Base-by-base conservation (phyloP, 352 stramenopile genomes). In the Phytophthora citricola region DNA sequence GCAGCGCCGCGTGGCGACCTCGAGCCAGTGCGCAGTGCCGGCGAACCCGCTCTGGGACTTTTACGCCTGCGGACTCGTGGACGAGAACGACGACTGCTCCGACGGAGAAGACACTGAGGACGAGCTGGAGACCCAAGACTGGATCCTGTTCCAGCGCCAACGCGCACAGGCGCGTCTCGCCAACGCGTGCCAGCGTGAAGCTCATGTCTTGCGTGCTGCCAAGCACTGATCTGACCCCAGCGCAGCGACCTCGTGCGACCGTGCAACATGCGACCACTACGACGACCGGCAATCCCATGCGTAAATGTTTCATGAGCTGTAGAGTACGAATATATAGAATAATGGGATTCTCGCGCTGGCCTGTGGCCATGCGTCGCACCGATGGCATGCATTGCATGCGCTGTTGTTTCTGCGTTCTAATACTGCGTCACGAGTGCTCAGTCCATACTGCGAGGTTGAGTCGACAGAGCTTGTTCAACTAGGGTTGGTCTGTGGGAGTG, bases 51-150 rank as follows among this genome's bases (percentile, higher is more conserved):
- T 88, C 40, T 84, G 75, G 69, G 80, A 85, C 45, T 91, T 91
- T 36, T 91, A 89, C 70, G 66, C 73, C 47, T 80, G 78, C 63
- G 82, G 73, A 2, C 76, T 91, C 41, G 64, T 87, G 56, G 66
- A 85, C 45, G 73, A 87, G 48, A 71, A 71, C 59, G 73, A 81
- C 32, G 72, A 73, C 5, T 50, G 53, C 29, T 75, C 75, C 41
- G 76, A 76, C 8, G 69, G 64, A 47, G 75, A 84, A 73, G 82
- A 91, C 70, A 84, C 81, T 36, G 80, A 88, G 46, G 80, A 83
- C 52, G 79, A 89, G 57, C 55, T 75, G 43, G 76, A 87, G 60
- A 83, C 77, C 20, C 71, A 78, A 44, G 75, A 81, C 38, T 89
- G 75, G 75, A 81, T 83, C 51, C 65, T 73, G 44, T 85, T 85